Evolutionary conservation across 164 flowering plant species (phyloP).

Genomic region (grape (Vitis vinifera)): DNA sequence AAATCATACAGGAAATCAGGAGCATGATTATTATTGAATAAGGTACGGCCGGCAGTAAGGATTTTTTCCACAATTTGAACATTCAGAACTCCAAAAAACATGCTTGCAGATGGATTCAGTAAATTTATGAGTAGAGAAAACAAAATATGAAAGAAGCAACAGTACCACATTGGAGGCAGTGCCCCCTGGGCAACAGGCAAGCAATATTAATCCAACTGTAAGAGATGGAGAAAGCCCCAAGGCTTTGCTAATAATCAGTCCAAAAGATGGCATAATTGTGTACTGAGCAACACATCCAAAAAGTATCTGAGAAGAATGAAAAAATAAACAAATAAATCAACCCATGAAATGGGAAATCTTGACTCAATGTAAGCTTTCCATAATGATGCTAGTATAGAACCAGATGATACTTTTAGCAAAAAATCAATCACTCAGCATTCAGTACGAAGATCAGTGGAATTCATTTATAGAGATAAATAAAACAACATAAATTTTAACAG

Average conservation of each 20-base stretch:
- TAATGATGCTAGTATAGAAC: too few relatives aligned
- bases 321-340: neutral
- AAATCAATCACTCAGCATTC: too few relatives aligned
- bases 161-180: conserved; percentile 92
- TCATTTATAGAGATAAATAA: too few relatives aligned
- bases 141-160: conserved; percentile 9
- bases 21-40: too few relatives aligned
- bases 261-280: conserved; percentile 78
- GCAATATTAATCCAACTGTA: conserved; percentile 80
- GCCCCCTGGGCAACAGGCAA: conserved; percentile 85
- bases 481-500: too few relatives aligned
- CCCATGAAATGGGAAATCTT: neutral
- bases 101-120: neutral
- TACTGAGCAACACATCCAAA: conserved; percentile 82
- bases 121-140: neutral
- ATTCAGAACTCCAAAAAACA: neutral
- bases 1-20: too few relatives aligned
- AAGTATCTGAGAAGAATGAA: conserved; percentile 52
- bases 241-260: conserved; percentile 53
- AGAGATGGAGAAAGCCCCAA: conserved; percentile 73
- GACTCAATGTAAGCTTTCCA: too few relatives aligned
- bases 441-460: too few relatives aligned
- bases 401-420: too few relatives aligned
- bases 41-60: too few relatives aligned
- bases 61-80: too few relatives aligned